Evolutionary conservation across 2,329 filamentous ascomycete genomes (phyloP), one percentile per base, ranked within the genome.

Genomic region (Ophiostoma quercus): DNA sequence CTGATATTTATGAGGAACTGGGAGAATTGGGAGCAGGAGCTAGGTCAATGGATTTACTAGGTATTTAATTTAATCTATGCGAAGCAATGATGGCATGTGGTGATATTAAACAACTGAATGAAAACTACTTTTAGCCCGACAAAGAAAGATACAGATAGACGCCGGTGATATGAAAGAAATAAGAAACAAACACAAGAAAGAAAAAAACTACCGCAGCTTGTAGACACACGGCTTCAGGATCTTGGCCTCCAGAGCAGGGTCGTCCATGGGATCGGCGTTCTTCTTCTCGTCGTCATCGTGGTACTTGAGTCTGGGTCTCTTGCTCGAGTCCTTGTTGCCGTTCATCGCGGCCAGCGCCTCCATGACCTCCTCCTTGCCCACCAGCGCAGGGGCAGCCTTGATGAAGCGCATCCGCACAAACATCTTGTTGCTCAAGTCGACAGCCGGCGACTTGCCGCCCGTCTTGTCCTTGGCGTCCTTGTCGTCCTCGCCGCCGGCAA

Each of bases 351-450:
- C 69, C 32, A 68, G 57, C 1, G 69, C 69, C 32, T 63, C 43
- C 67, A 68, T 67, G 7, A 80, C 83, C 16, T 83, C 87, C 73
- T 90, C 87, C 81, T 96, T 96, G 32, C 93, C 93, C 77, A 88
- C 90, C 1, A 84, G 84, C 0, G 94, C 90, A 63, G 87, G 82
- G 25, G 87, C 88, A n/a, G 85, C 88, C 82, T 98, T 99, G 75
- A 94, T 83, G 79, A 99, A 99, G 75, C 90, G 88, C 92, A 99
- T 94, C 81, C 90, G 92, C 74, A 98, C 94, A 82, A 99, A 99
- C 95, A 99, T 99, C 81, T 91, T 96, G 81, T 99, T 99, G 70
- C 85, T 87, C 76, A 96, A 82, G 80, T 99, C 93, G 11, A 96
- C 84, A 0, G 89, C 87, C 8, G 72, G 70, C 12, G 71, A 57